Base-by-base conservation (phyloP, 78 protist species). In the Dictyostelium purpureum region DNA sequence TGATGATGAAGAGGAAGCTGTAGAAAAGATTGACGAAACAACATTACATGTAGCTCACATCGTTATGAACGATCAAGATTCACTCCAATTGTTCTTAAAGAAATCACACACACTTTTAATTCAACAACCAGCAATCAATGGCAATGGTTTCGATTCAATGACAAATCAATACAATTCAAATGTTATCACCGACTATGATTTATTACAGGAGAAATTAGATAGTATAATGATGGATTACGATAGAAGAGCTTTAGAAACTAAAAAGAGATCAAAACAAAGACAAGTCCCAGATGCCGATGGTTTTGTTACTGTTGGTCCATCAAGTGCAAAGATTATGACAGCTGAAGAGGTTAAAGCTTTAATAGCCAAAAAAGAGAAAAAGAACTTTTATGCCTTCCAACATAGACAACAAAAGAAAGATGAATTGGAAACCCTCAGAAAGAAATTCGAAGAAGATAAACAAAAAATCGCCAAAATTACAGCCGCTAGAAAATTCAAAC, bases 391-490 rank as follows among this genome's bases (percentile, higher is more conserved):
- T 47, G 69, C 76, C 6, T 85, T 85, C 92, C 92, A 85, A 73
- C 92, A 85, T 43, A 52, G 92, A 73, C 92, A 85, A 73, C 79
- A 75, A 31, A 85, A 85, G 70, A 85, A 73, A 38, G 57, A 85
- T 18, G 92, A 85, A 61, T 59, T 85, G 31, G 92, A 85, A 45
- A 26, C 33, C 33, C 74, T 85, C 2, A 26, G 92, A n/a, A 45
- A 73, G 57, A 85, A 85, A 61, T 85, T 85, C 75, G 92, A 85
- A 85, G 83, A 85, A 73, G 92, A 85, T 35, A 85, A 85, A 59
- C 77, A 73, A 85, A 85, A 49, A 67, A 85, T 85, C 47, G 51
- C 92, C 16, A 85, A 73, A 59, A 74, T 85, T 79, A 33, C 76
- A 16, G 76, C 74, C 9, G 18, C 16, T 7, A 85, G 92, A 73